phyloP scores from a whole-genome alignment of 768 basidiomycete species.

The Boletus rubescentipes region DNA sequence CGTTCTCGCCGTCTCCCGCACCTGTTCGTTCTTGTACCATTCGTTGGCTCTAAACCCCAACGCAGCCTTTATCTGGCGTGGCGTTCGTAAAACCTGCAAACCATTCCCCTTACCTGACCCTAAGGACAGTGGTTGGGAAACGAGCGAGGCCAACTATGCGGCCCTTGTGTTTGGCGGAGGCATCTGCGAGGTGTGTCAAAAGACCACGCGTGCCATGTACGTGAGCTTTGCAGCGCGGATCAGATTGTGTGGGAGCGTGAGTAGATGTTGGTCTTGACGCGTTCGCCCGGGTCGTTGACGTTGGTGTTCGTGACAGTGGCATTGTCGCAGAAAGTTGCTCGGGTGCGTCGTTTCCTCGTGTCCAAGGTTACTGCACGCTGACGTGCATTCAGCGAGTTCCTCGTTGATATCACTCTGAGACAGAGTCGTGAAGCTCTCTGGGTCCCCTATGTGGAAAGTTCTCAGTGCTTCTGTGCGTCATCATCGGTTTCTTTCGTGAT shows the following conservation, averaged over 20 bases:
- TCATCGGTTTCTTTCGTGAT: background rate
- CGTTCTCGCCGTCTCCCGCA: conserved; percentile 58
- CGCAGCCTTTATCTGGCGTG: conserved; percentile 59
- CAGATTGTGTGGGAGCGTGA: conserved; percentile 44
- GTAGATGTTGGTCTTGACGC: conserved; percentile 4
- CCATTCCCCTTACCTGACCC: conserved; percentile 44
- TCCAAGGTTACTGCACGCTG: background rate
- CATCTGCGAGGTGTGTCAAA: conserved; percentile 54
- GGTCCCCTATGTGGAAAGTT: conserved; percentile 26
- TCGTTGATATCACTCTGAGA: conserved; percentile 6
- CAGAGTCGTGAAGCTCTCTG: conserved; percentile 4
- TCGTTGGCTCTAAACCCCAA: conserved; percentile 45
- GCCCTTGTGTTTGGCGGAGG: conserved; percentile 62
- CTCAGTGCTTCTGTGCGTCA: conserved; percentile 21
- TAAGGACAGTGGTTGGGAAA: conserved; percentile 16
- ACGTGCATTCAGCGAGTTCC: conserved; percentile 8
- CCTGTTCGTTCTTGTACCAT: conserved; percentile 51
- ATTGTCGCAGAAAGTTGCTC: conserved; percentile 18
- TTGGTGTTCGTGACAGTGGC: conserved; percentile 21
- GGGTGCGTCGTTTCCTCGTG: conserved; percentile 11
- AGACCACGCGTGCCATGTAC: conserved; percentile 38
- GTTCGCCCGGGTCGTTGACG: background rate
- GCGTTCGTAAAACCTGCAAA: conserved; percentile 40
- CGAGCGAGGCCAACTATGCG: conserved; percentile 58
- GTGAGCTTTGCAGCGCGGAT: conserved; percentile 48